phyloP scores from a whole-genome alignment of 2,329 filamentous ascomycete genomes.

The Zymoseptoria crescenta region DNA sequence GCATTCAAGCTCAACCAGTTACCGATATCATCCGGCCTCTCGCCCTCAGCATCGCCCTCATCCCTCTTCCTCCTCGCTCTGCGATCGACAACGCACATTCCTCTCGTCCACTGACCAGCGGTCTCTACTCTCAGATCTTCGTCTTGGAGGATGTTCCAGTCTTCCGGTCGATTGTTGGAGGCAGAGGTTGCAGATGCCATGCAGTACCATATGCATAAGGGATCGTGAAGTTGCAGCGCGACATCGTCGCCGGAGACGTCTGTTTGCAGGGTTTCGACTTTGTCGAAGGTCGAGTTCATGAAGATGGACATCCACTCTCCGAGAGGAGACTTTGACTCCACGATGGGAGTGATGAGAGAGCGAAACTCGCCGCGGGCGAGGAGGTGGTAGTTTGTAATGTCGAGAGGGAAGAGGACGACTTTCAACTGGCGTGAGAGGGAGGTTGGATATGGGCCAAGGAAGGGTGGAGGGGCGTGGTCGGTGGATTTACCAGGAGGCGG shows the following conservation, averaged over 20 bases:
- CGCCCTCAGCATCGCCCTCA: conserved; percentile 38
- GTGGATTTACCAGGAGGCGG: conserved; percentile 23
- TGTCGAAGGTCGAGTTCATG: conserved; percentile 38
- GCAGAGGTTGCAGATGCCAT: conserved; percentile 11
- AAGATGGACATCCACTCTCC: conserved; percentile 41
- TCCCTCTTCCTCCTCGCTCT: conserved; percentile 50
- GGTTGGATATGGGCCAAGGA: conserved; percentile 33
- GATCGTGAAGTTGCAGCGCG: conserved; percentile 41
- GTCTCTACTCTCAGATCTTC: conserved; percentile 90
- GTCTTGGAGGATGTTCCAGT: conserved; percentile 32
- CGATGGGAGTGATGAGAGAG: conserved; percentile 22
- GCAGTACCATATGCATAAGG: conserved; percentile 33
- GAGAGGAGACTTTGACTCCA: conserved; percentile 33
- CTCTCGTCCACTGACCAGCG: conserved; percentile 80
- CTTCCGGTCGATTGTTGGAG: conserved; percentile 2
- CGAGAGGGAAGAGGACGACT: conserved; percentile 42
- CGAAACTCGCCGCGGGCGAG: conserved; percentile 36
- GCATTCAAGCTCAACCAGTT: conserved; percentile 66
- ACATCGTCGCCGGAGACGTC: conserved; percentile 30
- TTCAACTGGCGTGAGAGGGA: conserved; percentile 36
- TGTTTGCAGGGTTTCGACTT: conserved; percentile 36
- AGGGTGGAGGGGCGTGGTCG: conserved; percentile 22
- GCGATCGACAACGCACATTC: conserved; percentile 79
- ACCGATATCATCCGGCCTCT: conserved; percentile 61
- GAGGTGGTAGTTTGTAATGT: conserved; percentile 40